These are phyloP conservation scores for Fusarium coicis DNA, from an alignment of 2,329 filamentous ascomycete genomes.

Conservation along the genomic window DNA sequence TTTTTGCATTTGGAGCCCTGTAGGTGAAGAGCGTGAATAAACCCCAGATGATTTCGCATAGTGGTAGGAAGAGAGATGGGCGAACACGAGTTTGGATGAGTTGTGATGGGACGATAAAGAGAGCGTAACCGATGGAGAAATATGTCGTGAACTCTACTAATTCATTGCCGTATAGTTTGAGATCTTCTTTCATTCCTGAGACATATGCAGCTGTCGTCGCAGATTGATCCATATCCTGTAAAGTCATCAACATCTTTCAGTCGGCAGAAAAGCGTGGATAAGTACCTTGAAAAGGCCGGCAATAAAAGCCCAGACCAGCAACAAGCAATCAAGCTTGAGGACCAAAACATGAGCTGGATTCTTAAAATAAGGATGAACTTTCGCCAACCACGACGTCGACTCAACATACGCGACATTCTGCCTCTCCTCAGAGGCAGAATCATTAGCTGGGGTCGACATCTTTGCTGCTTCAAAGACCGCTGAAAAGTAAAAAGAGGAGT, in stretches of 20 bases:
- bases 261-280: rapidly evolving
- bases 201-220: slow-evolving; percentile 38
- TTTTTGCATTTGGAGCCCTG: slow-evolving; percentile 31
- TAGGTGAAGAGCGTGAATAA: slow-evolving; percentile 35
- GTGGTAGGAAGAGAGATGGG: slow-evolving; percentile 33
- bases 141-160: slow-evolving; percentile 41
- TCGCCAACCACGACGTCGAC: slow-evolving; percentile 45
- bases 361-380: slow-evolving; percentile 46
- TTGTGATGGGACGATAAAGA: slow-evolving; percentile 39
- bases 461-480: background rate
- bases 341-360: slow-evolving; percentile 44
- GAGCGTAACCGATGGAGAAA: slow-evolving; percentile 39
- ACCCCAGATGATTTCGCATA: slow-evolving; percentile 39
- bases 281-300: slow-evolving; percentile 25
- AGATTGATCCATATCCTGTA: slow-evolving; percentile 40
- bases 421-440: background rate
- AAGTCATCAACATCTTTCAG: background rate
- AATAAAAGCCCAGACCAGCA: slow-evolving; percentile 43
- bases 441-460: slow-evolving; percentile 20
- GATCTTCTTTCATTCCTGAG: slow-evolving; percentile 39
- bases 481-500: background rate
- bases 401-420: background rate
- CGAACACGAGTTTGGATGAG: slow-evolving; percentile 38
- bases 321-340: slow-evolving; percentile 44
- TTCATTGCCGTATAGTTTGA: slow-evolving; percentile 30